Evolutionary conservation across 257 asterid genomes (phyloP).

Genomic region (Solanum bukasovii): DNA sequence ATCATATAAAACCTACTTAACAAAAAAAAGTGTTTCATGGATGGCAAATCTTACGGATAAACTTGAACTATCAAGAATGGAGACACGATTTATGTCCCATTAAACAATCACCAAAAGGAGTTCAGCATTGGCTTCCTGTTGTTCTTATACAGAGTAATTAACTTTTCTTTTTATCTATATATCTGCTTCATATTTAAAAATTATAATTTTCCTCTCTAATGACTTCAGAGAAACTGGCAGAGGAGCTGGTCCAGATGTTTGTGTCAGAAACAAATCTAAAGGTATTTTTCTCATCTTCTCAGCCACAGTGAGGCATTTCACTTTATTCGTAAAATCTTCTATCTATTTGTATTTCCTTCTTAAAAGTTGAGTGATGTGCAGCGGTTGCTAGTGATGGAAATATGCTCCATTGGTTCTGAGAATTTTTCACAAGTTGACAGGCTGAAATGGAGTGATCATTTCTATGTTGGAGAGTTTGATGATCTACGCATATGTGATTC

Average conservation of each 20-base stretch:
- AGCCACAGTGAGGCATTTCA: not conserved
- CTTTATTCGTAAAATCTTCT: not conserved
- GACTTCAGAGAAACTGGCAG: conserved; percentile 53
- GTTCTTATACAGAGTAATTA: not conserved
- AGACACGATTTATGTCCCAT: not conserved
- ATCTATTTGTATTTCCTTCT: conserved; percentile 2
- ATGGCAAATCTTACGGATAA: not conserved
- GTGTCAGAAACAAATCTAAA: conserved; percentile 48
- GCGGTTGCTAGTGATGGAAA: conserved; percentile 73
- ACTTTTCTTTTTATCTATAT: not conserved
- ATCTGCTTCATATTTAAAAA: not conserved
- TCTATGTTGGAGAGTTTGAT: conserved; percentile 56
- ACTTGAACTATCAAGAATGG: not conserved
- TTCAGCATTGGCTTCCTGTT: not conserved
- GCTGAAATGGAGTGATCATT: conserved; percentile 55
- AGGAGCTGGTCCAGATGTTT: conserved; percentile 65
- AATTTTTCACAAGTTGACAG: conserved; percentile 16
- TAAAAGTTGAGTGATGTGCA: conserved; percentile 14
- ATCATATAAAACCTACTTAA: not conserved
- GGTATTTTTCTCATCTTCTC: conserved; percentile 28
- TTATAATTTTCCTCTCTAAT: not conserved
- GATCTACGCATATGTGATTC: conserved; percentile 36
- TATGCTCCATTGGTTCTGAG: conserved; percentile 37
- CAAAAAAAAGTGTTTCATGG: not conserved
- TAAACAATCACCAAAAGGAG: not conserved